phyloP scores from a whole-genome alignment of 805 yeast species.

The Priceomyces carsonii region DNA sequence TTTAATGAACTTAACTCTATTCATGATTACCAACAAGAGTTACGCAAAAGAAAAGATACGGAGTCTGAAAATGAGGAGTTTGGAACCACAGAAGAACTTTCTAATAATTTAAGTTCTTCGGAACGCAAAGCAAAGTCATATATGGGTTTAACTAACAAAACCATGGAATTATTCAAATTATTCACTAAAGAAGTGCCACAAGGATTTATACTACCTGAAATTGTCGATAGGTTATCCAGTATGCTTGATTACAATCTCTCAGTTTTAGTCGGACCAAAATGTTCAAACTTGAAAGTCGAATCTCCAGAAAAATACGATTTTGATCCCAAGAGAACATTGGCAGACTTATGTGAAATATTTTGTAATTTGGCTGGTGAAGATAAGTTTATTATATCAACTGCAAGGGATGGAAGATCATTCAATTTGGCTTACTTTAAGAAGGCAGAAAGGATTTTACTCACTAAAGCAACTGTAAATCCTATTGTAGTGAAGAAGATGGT shows the following conservation, averaged over 20 bases:
- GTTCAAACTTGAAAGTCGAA: constrained; percentile 81
- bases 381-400: constrained; percentile 75
- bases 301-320: constrained; percentile 83
- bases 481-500: constrained; percentile 52
- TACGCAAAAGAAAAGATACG: constrained; percentile 47
- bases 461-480: constrained; percentile 49
- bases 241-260: constrained; percentile 92
- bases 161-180: constrained; percentile 73
- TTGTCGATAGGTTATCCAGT: constrained; percentile 91
- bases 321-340: constrained; percentile 71
- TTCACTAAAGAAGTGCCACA: constrained; percentile 85
- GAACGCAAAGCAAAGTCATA: constrained; percentile 80
- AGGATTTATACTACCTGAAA: constrained; percentile 84
- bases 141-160: constrained; percentile 80
- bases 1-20: constrained; percentile 75
- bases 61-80: constrained; percentile 32
- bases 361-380: constrained; percentile 65
- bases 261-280: constrained; percentile 94
- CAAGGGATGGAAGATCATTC: constrained; percentile 92
- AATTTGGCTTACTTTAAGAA: constrained; percentile 62
- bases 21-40: constrained; percentile 70
- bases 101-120: constrained; percentile 54
- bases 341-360: constrained; percentile 72
- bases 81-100: constrained; percentile 64
- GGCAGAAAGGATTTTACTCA: constrained; percentile 66